Conservation (phyloP, 805 yeast species). For the Candida gorgasii region DNA sequence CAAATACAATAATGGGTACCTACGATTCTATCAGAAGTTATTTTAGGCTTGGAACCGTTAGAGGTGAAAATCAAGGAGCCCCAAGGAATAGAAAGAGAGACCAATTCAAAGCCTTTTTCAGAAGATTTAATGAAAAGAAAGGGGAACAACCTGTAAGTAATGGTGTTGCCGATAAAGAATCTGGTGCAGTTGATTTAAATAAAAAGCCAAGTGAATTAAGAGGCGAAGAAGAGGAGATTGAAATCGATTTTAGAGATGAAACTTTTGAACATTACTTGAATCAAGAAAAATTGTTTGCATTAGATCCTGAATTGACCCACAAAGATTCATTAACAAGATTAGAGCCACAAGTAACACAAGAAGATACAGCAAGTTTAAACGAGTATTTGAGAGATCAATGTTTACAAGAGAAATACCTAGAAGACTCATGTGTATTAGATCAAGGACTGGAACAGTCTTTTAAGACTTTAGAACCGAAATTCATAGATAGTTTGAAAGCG, state of each 20-base stretch:
- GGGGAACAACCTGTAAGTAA: too few relatives aligned
- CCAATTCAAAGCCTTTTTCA: constrained; percentile 1
- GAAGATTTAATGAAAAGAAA: not conserved
- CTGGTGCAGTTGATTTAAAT: not conserved
- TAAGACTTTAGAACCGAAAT: too few relatives aligned
- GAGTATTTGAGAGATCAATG: too few relatives aligned
- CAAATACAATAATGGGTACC: constrained; percentile 2
- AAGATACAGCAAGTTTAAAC: too few relatives aligned
- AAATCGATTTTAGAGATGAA: constrained; percentile 1
- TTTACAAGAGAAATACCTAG: too few relatives aligned
- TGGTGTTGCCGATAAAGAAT: not conserved
- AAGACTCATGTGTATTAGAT: too few relatives aligned
- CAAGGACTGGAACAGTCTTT: too few relatives aligned
- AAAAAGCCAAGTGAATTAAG: not conserved
- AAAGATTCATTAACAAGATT: too few relatives aligned
- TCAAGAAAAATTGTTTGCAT: not conserved
- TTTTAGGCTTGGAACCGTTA: not conserved
- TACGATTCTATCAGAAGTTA: constrained; percentile 4
- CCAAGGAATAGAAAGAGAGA: constrained; percentile 8
- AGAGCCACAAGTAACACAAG: too few relatives aligned
- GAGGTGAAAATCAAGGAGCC: too few relatives aligned
- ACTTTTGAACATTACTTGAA: constrained; percentile 1
- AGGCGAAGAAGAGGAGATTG: not conserved
- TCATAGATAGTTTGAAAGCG: too few relatives aligned
- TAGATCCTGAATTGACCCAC: constrained; percentile 1